A percentile compares a stretch with the other conserved stretches of the same genome.
Evolutionary conservation across 1,139 yeast genomes (phyloP).

Genomic region (Yarrowia galli): DNA sequence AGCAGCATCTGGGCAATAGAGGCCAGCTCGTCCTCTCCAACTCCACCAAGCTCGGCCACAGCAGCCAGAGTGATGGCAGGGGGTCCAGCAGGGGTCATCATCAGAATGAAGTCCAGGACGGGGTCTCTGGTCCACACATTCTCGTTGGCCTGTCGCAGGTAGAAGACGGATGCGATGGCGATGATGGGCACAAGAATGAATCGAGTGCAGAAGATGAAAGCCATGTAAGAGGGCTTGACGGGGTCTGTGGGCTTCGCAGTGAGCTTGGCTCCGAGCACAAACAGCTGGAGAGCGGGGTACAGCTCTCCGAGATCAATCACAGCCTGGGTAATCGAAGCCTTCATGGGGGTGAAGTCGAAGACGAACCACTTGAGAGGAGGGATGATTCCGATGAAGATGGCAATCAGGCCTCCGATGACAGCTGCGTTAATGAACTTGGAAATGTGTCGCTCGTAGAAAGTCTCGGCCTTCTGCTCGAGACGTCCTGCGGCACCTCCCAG

Average conservation of each 20-base stretch:
- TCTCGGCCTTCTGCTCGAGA: slow-evolving; percentile 9
- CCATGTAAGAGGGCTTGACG: slow-evolving; percentile 40
- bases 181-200: slow-evolving; percentile 42
- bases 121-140: slow-evolving; percentile 43
- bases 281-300: slow-evolving; percentile 44
- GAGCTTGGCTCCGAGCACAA: slow-evolving; percentile 44
- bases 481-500: slow-evolving; percentile 17
- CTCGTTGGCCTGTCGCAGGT: slow-evolving; percentile 40
- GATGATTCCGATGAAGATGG: slow-evolving; percentile 43
- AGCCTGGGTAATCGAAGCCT: slow-evolving; percentile 43
- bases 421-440: slow-evolving; percentile 43
- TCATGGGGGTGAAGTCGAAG: slow-evolving; percentile 41
- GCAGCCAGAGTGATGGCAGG: slow-evolving; percentile 46
- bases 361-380: slow-evolving; percentile 43
- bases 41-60: slow-evolving; percentile 45
- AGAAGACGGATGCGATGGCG: slow-evolving; percentile 41
- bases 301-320: slow-evolving; percentile 43
- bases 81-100: slow-evolving; percentile 44
- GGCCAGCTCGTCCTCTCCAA: slow-evolving; percentile 42
- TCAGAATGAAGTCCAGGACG: slow-evolving; percentile 43
- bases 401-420: slow-evolving; percentile 43
- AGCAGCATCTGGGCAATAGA: slow-evolving; percentile 43
- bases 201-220: slow-evolving; percentile 41
- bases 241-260: slow-evolving; percentile 42
- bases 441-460: slow-evolving; percentile 28